A percentile compares a stretch with the other conserved stretches of the same genome.
phyloP scores from a whole-genome alignment of 345 rosid genomes.

The Linum trigynum region DNA sequence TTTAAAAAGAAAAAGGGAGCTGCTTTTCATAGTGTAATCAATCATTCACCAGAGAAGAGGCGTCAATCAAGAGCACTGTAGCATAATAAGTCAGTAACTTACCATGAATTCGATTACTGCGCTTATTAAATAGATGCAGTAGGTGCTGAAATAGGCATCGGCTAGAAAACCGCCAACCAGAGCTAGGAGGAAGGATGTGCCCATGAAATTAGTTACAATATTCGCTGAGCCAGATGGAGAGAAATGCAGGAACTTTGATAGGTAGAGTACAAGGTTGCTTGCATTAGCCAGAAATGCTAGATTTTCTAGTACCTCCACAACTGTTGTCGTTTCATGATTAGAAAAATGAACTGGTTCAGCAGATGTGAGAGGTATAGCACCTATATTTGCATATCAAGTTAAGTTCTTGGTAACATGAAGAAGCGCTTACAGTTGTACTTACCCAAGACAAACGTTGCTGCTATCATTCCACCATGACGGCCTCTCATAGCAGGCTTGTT shows the following conservation, averaged over 20 bases:
- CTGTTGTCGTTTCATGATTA: constrained; percentile 21
- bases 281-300: constrained; percentile 71
- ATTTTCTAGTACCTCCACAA: not conserved
- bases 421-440: not conserved
- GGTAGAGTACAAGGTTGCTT: constrained; percentile 71
- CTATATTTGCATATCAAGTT: too few relatives aligned
- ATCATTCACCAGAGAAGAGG: not conserved
- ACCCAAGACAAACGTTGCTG: constrained; percentile 64
- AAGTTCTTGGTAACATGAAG: not conserved
- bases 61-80: not conserved
- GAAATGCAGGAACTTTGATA: constrained; percentile 62
- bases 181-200: constrained; percentile 74
- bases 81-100: not conserved
- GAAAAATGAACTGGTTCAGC: not conserved
- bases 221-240: constrained; percentile 69
- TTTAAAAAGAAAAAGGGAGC: not conserved
- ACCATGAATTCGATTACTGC: not conserved
- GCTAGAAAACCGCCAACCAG: constrained; percentile 84
- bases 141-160: constrained; percentile 44
- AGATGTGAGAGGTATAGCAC: not conserved
- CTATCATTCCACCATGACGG: constrained; percentile 66
- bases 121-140: not conserved
- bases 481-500: constrained; percentile 47
- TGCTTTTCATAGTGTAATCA: not conserved
- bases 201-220: constrained; percentile 73